A percentile compares a stretch with the other conserved stretches of the same genome.
Evolutionary conservation across 2,329 filamentous ascomycete genomes (phyloP).

Genomic region (Alternaria metachromatica): DNA sequence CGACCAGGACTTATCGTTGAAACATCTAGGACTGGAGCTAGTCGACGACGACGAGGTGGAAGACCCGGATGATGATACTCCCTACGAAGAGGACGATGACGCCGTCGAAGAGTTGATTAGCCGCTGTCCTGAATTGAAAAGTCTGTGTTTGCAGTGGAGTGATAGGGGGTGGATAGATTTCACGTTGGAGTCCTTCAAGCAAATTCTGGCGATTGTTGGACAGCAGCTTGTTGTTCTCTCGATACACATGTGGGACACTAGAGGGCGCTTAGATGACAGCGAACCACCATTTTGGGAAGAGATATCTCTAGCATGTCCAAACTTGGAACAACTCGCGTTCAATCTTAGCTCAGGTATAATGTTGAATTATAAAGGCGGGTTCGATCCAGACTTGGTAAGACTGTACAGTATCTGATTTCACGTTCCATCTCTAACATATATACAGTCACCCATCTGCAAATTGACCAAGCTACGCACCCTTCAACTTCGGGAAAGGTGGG

Average conservation of each 20-base stretch:
- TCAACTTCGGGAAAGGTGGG: neutral
- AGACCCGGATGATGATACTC: neutral
- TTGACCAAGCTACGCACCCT: neutral
- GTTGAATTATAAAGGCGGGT: neutral
- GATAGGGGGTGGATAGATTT: neutral
- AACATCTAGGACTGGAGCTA: neutral
- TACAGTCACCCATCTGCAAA: neutral
- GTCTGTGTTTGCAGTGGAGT: neutral
- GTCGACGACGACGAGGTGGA: neutral
- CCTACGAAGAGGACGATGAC: neutral
- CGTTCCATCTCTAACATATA: neutral
- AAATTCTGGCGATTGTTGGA: neutral
- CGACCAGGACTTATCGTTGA: neutral
- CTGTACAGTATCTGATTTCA: neutral
- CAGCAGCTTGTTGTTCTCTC: neutral
- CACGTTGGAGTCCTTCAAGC: neutral
- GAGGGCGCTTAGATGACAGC: neutral
- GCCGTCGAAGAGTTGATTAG: neutral
- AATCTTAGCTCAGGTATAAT: neutral
- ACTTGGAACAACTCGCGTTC: neutral
- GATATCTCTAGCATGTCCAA: neutral
- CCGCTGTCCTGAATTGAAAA: neutral
- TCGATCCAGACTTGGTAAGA: neutral
- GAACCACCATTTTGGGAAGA: neutral
- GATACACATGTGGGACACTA: neutral